phyloP scores from a whole-genome alignment of 2,329 filamentous ascomycete genomes.

The Keithomyces neogunnii region DNA sequence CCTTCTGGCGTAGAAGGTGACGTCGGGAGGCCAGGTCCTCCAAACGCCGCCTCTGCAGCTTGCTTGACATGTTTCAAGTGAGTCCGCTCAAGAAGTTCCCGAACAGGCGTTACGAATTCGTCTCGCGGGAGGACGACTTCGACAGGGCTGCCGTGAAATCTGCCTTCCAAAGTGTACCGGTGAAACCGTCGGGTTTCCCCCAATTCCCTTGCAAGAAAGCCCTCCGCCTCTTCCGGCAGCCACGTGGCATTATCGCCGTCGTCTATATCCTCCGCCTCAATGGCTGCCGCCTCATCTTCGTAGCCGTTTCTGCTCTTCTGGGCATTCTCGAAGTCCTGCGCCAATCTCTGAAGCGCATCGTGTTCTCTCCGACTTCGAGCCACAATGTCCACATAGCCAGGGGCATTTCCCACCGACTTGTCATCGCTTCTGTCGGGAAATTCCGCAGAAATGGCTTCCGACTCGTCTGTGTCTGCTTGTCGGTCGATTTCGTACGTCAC shows the following conservation, averaged over 20 bases:
- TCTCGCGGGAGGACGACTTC: slow-evolving; percentile 67
- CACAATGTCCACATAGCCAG: slow-evolving; percentile 36
- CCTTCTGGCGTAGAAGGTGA: slow-evolving; percentile 62
- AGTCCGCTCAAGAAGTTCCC: slow-evolving; percentile 56
- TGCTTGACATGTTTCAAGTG: slow-evolving; percentile 67
- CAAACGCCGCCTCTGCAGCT: slow-evolving; percentile 66
- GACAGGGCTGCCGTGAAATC: slow-evolving; percentile 62
- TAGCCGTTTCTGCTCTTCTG: slow-evolving; percentile 25
- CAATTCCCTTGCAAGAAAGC: slow-evolving; percentile 23
- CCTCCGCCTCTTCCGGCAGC: slow-evolving; percentile 22
- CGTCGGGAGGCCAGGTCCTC: slow-evolving; percentile 65
- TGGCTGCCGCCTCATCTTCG: slow-evolving; percentile 14
- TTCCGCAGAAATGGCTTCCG: slow-evolving; percentile 5
- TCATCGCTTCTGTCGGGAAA: slow-evolving; percentile 13
- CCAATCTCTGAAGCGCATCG: slow-evolving; percentile 44
- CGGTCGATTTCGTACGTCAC: slow-evolving; percentile 36
- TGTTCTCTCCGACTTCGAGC: slow-evolving; percentile 48
- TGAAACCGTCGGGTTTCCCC: slow-evolving; percentile 51
- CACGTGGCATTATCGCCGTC: slow-evolving; percentile 16
- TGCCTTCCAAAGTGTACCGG: slow-evolving; percentile 64
- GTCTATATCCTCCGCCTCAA: slow-evolving; percentile 16
- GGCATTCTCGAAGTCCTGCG: slow-evolving; percentile 46
- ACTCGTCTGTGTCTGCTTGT: slow-evolving; percentile 4
- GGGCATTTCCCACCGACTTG: slow-evolving; percentile 17
- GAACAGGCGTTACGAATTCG: slow-evolving; percentile 63